These are phyloP conservation scores for Metarhizium anisopliae DNA, from an alignment of 2,329 filamentous ascomycete species.

Conservation along the genomic window DNA sequence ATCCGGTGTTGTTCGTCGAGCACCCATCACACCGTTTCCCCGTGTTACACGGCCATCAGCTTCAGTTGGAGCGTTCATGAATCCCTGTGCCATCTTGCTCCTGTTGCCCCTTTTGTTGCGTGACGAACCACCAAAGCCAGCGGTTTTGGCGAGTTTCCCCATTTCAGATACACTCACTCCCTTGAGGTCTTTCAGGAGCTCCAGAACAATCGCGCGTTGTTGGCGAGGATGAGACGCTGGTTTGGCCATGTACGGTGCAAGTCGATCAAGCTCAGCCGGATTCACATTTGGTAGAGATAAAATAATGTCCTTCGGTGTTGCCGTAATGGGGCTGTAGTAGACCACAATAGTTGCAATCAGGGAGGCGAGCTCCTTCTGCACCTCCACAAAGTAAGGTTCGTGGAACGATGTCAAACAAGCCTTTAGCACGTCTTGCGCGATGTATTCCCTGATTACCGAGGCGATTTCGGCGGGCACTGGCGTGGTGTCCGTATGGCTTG, in stretches of 20 bases:
- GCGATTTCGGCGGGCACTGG: constrained; percentile 46
- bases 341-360: constrained; percentile 81
- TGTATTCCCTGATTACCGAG: constrained; percentile 74
- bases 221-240: constrained; percentile 57
- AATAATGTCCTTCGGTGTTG: constrained; percentile 68
- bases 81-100: constrained; percentile 53
- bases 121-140: constrained; percentile 22
- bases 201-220: constrained; percentile 73
- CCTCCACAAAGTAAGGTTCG: constrained; percentile 92
- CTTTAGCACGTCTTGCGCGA: constrained; percentile 79
- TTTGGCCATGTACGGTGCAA: constrained; percentile 51
- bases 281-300: constrained; percentile 71
- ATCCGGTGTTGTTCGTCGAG: constrained; percentile 35
- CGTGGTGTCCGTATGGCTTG: constrained; percentile 26
- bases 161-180: constrained; percentile 90
- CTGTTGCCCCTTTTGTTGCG: constrained; percentile 19
- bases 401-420: constrained; percentile 85
- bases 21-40: constrained; percentile 17
- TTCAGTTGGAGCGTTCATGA: constrained; percentile 46
- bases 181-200: constrained; percentile 76
- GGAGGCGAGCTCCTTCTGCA: constrained; percentile 83
- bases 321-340: constrained; percentile 60
- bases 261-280: constrained; percentile 54
- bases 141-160: constrained; percentile 64
- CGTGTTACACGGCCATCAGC: constrained; percentile 19